Percentiles rank a stretch among this genome's conserved stretches.
phyloP scores from a whole-genome alignment of 805 yeast species.

The Wickerhamomyces alni region DNA sequence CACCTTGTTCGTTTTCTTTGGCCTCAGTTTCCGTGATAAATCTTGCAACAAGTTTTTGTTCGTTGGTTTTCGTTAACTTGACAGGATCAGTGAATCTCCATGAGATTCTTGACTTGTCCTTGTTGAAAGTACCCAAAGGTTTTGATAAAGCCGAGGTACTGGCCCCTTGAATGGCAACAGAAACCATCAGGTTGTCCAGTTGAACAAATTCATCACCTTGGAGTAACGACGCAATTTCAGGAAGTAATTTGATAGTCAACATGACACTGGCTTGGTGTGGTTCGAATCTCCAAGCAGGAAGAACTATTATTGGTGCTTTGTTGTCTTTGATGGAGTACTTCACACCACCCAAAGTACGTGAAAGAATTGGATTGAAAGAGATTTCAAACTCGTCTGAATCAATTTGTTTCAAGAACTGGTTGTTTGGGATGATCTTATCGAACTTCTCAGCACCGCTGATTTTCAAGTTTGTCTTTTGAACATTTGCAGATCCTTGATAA shows the following conservation, averaged over 20 bases:
- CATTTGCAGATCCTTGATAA: conserved; percentile 43
- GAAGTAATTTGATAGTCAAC: conserved; percentile 57
- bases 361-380: conserved; percentile 44
- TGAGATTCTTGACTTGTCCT: conserved; percentile 77
- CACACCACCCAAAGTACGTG: conserved; percentile 73
- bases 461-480: conserved; percentile 36
- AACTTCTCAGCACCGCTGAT: conserved; percentile 35
- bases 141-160: conserved; percentile 75
- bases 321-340: conserved; percentile 58
- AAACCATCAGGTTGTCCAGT: conserved; percentile 33
- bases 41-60: conserved; percentile 77
- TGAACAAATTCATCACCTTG: conserved; percentile 30
- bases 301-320: conserved; percentile 60
- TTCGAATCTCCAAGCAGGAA: conserved; percentile 90
- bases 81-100: conserved; percentile 62
- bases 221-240: conserved; percentile 32
- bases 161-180: conserved; percentile 57
- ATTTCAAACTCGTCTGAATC: conserved; percentile 37
- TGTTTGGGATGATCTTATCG: conserved; percentile 45
- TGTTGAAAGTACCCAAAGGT: conserved; percentile 89
- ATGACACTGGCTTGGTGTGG: conserved; percentile 79
- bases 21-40: conserved; percentile 72
- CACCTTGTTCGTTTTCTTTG: conserved; percentile 68
- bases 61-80: conserved; percentile 30
- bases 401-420: conserved; percentile 45